Evolutionary conservation across 2,329 filamentous ascomycete genomes (phyloP).

Genomic region (Hortaea werneckii): DNA sequence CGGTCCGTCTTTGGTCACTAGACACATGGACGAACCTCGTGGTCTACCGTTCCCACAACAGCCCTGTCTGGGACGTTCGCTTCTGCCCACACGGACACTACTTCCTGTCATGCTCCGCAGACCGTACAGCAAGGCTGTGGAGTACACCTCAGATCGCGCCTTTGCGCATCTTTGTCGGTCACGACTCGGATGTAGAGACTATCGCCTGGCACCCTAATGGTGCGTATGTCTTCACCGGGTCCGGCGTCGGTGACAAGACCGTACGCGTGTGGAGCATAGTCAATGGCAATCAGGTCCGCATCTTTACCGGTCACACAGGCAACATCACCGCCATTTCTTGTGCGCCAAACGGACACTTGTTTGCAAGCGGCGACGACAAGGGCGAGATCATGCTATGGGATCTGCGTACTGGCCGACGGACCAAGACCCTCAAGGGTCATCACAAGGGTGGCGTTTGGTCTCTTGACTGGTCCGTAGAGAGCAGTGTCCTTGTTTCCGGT

Average conservation of each 20-base stretch:
- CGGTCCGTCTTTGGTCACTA: slow-evolving; percentile 84
- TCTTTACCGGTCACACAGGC: slow-evolving; percentile 86
- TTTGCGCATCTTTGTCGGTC: slow-evolving; percentile 78
- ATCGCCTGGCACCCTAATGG: slow-evolving; percentile 94
- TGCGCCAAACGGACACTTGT: slow-evolving; percentile 73
- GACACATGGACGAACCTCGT: slow-evolving; percentile 89
- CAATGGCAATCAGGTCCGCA: slow-evolving; percentile 74
- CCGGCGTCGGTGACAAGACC: slow-evolving; percentile 65
- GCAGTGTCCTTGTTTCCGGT: slow-evolving; percentile 77
- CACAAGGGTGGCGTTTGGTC: slow-evolving; percentile 90
- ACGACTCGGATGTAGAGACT: slow-evolving; percentile 85
- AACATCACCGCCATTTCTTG: slow-evolving; percentile 79
- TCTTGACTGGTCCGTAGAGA: slow-evolving; percentile 86
- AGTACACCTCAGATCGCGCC: slow-evolving; percentile 86
- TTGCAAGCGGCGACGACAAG: slow-evolving; percentile 82
- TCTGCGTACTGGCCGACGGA: slow-evolving; percentile 68
- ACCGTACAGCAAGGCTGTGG: slow-evolving; percentile 86
- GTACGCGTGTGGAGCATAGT: slow-evolving; percentile 96
- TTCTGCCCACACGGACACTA: slow-evolving; percentile 96
- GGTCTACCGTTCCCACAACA: slow-evolving; percentile 86
- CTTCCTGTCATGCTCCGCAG: slow-evolving; percentile 77
- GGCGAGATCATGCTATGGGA: slow-evolving; percentile 95
- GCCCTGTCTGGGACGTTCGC: slow-evolving; percentile 74
- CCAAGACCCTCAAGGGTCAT: slow-evolving; percentile 90
- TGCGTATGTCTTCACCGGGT: slow-evolving; percentile 85